These are phyloP conservation scores for Skeletonema tropicum DNA, from an alignment of 108 stramenopile genomes.

Conservation along the genomic window DNA sequence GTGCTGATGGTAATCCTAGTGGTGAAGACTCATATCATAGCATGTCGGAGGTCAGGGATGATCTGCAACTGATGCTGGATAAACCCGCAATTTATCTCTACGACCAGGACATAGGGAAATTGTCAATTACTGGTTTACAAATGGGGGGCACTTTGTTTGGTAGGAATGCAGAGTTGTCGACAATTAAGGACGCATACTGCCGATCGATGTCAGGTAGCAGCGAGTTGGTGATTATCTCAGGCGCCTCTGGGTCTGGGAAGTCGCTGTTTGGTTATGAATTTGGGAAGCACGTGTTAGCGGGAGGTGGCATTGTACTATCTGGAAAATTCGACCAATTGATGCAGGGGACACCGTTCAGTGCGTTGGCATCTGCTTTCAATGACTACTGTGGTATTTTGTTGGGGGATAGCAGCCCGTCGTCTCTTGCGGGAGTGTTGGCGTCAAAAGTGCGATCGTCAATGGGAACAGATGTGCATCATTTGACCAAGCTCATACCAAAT, in stretches of 20 bases:
- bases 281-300: not conserved
- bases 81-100: slow-evolving; percentile 10
- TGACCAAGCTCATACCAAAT: not conserved
- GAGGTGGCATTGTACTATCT: not conserved
- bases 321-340: not conserved
- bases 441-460: not conserved
- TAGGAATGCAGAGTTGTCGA: not conserved
- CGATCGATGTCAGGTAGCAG: not conserved
- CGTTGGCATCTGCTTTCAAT: not conserved
- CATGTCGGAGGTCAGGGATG: slow-evolving; percentile 7
- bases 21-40: slow-evolving; percentile 13
- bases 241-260: not conserved
- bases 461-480: not conserved
- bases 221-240: not conserved
- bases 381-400: not conserved
- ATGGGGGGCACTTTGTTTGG: not conserved
- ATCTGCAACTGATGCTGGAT: slow-evolving; percentile 19
- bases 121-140: slow-evolving; percentile 8
- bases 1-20: not conserved
- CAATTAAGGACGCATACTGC: not conserved
- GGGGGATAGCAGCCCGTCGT: too few species aligned
- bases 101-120: slow-evolving; percentile 6
- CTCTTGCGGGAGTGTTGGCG: too few species aligned
- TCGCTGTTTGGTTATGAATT: not conserved
- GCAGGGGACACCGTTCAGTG: not conserved